Conservation (phyloP, 2,329 filamentous ascomycete species). For the Aspergillus eucalypticola region DNA sequence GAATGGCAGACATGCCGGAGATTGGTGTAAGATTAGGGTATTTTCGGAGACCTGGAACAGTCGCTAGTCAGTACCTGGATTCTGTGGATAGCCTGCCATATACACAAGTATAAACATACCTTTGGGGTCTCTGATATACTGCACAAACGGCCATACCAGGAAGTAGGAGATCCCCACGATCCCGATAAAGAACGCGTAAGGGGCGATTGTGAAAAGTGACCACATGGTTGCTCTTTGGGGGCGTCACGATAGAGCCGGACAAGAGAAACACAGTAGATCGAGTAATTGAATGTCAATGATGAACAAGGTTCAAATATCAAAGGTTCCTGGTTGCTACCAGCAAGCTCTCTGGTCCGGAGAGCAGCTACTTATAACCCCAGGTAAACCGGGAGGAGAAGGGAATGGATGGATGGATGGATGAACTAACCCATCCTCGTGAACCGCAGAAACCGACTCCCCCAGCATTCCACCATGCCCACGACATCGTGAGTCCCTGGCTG, state of each 20-base stretch:
- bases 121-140: constrained; percentile 32
- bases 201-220: constrained; percentile 22
- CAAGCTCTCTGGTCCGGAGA: neutral
- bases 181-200: constrained; percentile 26
- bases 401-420: neutral
- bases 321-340: neutral
- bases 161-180: constrained; percentile 29
- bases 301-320: neutral
- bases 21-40: constrained; percentile 49
- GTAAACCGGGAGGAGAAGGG: neutral
- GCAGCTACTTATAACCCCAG: constrained; percentile 1
- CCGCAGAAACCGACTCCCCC: neutral
- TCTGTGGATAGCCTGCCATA: neutral
- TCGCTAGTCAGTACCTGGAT: neutral
- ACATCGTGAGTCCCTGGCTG: neutral
- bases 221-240: constrained; percentile 17
- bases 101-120: constrained; percentile 17
- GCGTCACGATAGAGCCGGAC: neutral
- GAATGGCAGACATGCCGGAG: constrained; percentile 49
- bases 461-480: neutral
- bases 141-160: constrained; percentile 25
- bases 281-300: neutral
- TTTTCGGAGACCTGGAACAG: constrained; percentile 44
- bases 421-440: neutral
- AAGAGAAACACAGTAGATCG: neutral